Evolutionary conservation across 163 green algal genomes (phyloP), one percentile per base, ranked within the genome.

Genomic region (Chlamydomonas reinhardtii): DNA sequence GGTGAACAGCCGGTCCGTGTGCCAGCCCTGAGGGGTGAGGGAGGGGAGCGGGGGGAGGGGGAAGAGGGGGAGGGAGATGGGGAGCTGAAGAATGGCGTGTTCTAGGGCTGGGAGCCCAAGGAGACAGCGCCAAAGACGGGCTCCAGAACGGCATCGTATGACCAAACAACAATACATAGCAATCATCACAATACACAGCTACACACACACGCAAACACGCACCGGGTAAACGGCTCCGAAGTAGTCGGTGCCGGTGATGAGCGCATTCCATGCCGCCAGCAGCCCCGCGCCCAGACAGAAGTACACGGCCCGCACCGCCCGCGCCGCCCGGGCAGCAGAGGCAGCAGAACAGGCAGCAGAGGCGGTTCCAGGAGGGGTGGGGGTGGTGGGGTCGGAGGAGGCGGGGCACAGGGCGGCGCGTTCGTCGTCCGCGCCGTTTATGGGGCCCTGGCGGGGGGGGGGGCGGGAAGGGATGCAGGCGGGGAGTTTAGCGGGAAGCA

Each of bases 1-100:
- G 0, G 92, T 95, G 76, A 97, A 93, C 17, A 98, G 83, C 12
- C 94, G 84, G 81, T 98, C 96, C 43, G 96, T 84, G 87, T 98
- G 95, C 37, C 86, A 77, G 27, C 89, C 92, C 93, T 94, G 88
- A 24, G 59, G 17, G 12, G 39, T 20, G 75, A 4, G 37, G 37
- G 39, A n/a, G 69, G 37, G 37, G 24, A 1, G 71, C 69, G n/a
- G 48, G 15, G 24, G 15, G 32, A 25, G 68, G 32, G 2, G 68
- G 68, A 3, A 22, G 20, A 12, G 5, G 19, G 20, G 14, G 56
- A 25, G 4, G 56, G 17, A n/a, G n/a, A n/a, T n/a, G n/a, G n/a
- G n/a, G n/a, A n/a, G n/a, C n/a, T n/a, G n/a, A n/a, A n/a, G n/a
- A n/a, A n/a, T n/a, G n/a, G n/a, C n/a, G n/a, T n/a, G n/a, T n/a